Conservation (phyloP, 2,329 filamentous ascomycete species). For the Talaromyces sp. region DNA sequence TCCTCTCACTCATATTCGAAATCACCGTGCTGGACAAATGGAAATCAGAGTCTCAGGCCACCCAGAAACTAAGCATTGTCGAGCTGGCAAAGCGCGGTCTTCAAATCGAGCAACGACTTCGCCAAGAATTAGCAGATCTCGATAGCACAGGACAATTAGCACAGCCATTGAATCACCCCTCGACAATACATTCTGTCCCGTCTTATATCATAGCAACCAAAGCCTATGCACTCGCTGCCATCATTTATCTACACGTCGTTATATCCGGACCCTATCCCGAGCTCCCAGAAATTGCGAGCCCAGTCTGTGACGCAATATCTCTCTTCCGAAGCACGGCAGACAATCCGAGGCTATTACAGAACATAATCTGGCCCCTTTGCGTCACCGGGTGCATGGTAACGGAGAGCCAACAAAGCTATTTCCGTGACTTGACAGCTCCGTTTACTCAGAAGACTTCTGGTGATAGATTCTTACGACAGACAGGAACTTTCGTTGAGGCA, state of each 20-base stretch:
- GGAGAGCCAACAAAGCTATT: background rate
- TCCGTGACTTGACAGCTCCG: background rate
- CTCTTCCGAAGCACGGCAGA: background rate
- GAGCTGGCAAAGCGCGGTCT: background rate
- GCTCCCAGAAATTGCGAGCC: background rate
- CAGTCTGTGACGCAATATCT: background rate
- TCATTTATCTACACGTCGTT: constrained; percentile 1
- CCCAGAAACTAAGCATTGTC: constrained; percentile 2
- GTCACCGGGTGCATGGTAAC: background rate
- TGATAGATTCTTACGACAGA: background rate
- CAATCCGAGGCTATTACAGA: background rate
- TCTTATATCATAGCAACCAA: background rate
- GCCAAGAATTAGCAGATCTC: background rate
- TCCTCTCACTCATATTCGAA: constrained; percentile 3
- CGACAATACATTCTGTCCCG: background rate
- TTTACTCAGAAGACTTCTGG: background rate
- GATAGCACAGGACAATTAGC: background rate
- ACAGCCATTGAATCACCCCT: background rate
- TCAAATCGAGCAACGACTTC: background rate
- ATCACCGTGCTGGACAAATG: background rate
- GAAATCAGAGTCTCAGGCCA: background rate
- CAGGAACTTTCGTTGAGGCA: background rate
- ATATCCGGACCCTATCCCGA: background rate
- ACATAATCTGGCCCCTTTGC: constrained; percentile 2
- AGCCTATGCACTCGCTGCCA: background rate